Conservation (phyloP, 1,284 basidiomycete genomes). For the Filobasidium uniguttulatum region DNA sequence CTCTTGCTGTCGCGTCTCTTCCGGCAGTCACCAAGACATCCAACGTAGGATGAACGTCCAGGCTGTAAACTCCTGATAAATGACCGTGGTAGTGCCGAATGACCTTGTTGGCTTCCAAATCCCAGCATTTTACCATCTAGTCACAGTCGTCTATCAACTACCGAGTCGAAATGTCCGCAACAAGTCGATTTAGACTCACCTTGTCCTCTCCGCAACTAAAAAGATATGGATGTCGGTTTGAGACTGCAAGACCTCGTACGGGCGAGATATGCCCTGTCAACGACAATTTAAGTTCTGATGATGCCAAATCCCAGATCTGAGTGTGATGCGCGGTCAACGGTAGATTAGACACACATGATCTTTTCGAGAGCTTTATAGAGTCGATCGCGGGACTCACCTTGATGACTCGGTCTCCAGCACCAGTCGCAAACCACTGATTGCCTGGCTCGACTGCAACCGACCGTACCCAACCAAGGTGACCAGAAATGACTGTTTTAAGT, state of each 20-base stretch:
- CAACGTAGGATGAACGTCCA: conserved; percentile 82
- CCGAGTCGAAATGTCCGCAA: too few species aligned
- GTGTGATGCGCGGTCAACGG: too few species aligned
- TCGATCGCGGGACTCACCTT: conserved; percentile 41
- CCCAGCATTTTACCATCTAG: conserved; percentile 99
- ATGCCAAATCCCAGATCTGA: conserved; percentile 94
- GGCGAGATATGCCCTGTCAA: conserved; percentile 97
- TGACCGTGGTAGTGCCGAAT: conserved; percentile 98
- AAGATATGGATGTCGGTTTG: conserved; percentile 82
- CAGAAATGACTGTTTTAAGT: conserved; percentile 89
- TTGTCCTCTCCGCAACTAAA: conserved; percentile 98
- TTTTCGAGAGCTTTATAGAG: neutral
- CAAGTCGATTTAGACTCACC: conserved; percentile 40
- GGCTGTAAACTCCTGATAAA: conserved; percentile 83
- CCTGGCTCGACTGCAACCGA: conserved; percentile 91
- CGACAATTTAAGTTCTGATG: conserved; percentile 85
- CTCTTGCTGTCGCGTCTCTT: conserved; percentile 85
- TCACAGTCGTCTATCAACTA: neutral
- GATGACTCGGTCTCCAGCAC: conserved; percentile 92
- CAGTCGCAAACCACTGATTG: conserved; percentile 97
- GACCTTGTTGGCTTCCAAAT: conserved; percentile 95
- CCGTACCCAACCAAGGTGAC: conserved; percentile 97
- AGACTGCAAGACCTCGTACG: conserved; percentile 85
- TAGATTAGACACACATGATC: neutral
- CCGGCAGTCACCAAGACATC: conserved; percentile 90